A percentile compares a stretch with the other conserved stretches of the same genome.
Evolutionary conservation across 2,329 filamentous ascomycete genomes (phyloP).

Genomic region (Beauveria varroae): DNA sequence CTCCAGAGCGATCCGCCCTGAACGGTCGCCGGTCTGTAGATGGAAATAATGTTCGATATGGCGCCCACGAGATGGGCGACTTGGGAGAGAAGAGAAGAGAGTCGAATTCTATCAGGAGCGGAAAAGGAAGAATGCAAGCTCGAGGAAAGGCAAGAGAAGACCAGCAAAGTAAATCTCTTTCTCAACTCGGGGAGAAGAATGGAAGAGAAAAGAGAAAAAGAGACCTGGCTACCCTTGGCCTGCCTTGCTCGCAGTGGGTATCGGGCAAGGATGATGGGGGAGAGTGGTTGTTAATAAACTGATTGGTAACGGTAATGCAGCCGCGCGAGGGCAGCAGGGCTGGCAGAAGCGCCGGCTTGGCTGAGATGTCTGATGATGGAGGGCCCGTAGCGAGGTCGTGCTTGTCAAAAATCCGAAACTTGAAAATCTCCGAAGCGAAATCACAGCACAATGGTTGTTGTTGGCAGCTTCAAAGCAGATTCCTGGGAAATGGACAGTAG

Average conservation of each 20-base stretch:
- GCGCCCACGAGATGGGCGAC: slow-evolving; percentile 46
- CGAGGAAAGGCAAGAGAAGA: background rate
- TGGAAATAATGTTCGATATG: slow-evolving; percentile 49
- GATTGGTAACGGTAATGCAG: slow-evolving; percentile 8
- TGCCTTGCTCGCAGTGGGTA: slow-evolving; percentile 11
- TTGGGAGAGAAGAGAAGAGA: slow-evolving; percentile 12
- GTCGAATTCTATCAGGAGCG: background rate
- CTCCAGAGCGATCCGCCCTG: slow-evolving; percentile 71
- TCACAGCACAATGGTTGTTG: background rate
- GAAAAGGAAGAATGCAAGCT: background rate
- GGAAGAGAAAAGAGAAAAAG: background rate
- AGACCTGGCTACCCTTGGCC: background rate
- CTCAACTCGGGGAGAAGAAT: background rate
- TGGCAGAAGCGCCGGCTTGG: slow-evolving; percentile 6
- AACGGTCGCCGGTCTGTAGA: slow-evolving; percentile 60
- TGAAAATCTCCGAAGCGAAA: slow-evolving; percentile 1
- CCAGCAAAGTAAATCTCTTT: slow-evolving; percentile 3
- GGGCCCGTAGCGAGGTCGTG: background rate
- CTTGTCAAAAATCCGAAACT: slow-evolving; percentile 2
- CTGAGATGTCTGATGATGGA: background rate
- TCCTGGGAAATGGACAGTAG: background rate
- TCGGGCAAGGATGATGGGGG: slow-evolving; percentile 5
- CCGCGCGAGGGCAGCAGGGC: slow-evolving; percentile 1
- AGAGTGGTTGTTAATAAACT: slow-evolving; percentile 10
- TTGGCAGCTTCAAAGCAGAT: background rate